A percentile compares a stretch with the other conserved stretches of the same genome.
phyloP scores from a whole-genome alignment of 2,329 filamentous ascomycete genomes.

The Penicillium oxalicum region DNA sequence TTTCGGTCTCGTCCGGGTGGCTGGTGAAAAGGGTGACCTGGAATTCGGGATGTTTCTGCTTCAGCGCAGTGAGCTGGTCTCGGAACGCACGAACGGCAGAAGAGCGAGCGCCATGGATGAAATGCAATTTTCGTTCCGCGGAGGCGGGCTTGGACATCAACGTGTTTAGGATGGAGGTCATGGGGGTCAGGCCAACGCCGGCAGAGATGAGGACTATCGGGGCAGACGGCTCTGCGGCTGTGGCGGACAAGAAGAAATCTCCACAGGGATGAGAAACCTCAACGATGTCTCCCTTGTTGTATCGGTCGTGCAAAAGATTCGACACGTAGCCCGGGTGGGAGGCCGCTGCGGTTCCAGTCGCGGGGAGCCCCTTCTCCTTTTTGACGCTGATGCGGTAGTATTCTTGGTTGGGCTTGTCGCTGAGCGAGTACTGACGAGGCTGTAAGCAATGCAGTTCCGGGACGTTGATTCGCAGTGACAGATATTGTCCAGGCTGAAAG shows the following conservation, averaged over 20 bases:
- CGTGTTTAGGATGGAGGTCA: constrained; percentile 57
- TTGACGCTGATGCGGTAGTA: constrained; percentile 69
- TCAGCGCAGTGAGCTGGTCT: constrained; percentile 46
- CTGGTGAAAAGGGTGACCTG: constrained; percentile 55
- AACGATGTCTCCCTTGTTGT: constrained; percentile 56
- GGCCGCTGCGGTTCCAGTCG: constrained; percentile 41
- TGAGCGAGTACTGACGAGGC: constrained; percentile 66
- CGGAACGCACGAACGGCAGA: constrained; percentile 48
- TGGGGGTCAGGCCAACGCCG: constrained; percentile 55
- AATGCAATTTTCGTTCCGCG: constrained; percentile 49
- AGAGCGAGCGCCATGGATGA: constrained; percentile 54
- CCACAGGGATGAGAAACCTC: constrained; percentile 62
- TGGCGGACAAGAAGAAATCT: constrained; percentile 49
- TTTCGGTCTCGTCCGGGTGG: constrained; percentile 42
- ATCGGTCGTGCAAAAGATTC: constrained; percentile 60
- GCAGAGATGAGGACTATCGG: constrained; percentile 58
- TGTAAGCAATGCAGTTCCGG: constrained; percentile 58
- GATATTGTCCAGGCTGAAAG: constrained; percentile 67
- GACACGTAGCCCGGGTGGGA: constrained; percentile 61
- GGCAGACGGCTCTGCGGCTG: constrained; percentile 28
- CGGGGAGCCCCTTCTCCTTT: constrained; percentile 53
- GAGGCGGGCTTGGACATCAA: constrained; percentile 38
- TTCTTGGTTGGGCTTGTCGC: constrained; percentile 55
- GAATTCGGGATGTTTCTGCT: constrained; percentile 43
- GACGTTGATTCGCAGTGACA: constrained; percentile 57